phyloP scores from a whole-genome alignment of 192 early-diverging fungal genomes.

The Coemansia umbellata region DNA sequence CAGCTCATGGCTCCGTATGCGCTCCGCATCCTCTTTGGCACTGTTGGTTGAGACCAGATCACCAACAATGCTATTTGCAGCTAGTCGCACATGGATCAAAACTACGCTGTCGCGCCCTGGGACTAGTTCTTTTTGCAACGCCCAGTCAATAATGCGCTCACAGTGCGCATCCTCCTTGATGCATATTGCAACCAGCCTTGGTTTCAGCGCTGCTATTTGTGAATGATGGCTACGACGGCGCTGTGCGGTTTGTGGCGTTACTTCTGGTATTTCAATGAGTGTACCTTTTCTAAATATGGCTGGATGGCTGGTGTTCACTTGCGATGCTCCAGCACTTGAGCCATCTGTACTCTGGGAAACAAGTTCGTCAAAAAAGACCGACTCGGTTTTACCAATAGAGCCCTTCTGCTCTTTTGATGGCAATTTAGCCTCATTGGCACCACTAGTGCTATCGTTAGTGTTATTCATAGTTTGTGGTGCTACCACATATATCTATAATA shows the following conservation, averaged over 20 bases:
- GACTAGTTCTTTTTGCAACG: slow-evolving; percentile 32
- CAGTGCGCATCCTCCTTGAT: slow-evolving; percentile 35
- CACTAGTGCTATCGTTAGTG: background rate
- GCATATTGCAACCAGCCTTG: slow-evolving; percentile 36
- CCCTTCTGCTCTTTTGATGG: background rate
- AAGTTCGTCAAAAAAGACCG: slow-evolving; percentile 19
- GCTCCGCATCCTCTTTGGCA: slow-evolving; percentile 29
- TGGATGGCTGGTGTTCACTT: slow-evolving; percentile 50
- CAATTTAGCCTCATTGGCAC: no score
- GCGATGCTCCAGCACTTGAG: slow-evolving; percentile 16
- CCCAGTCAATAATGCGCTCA: slow-evolving; percentile 20
- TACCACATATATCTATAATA: no score
- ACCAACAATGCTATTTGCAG: slow-evolving; percentile 38
- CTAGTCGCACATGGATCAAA: slow-evolving; percentile 35
- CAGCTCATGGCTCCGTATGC: slow-evolving; percentile 27
- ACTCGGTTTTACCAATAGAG: background rate
- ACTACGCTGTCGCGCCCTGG: slow-evolving; percentile 31
- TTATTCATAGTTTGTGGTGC: background rate
- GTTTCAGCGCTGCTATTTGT: slow-evolving; percentile 4
- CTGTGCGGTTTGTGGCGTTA: background rate
- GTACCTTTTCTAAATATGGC: slow-evolving; percentile 42
- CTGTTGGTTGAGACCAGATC: slow-evolving; percentile 30
- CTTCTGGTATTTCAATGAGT: slow-evolving; percentile 37
- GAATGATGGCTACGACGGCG: slow-evolving; percentile 1
- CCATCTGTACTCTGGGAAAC: slow-evolving; percentile 22